phyloP scores from a whole-genome alignment of 164 flowering plant species.

The Stephania yunnanensis region DNA sequence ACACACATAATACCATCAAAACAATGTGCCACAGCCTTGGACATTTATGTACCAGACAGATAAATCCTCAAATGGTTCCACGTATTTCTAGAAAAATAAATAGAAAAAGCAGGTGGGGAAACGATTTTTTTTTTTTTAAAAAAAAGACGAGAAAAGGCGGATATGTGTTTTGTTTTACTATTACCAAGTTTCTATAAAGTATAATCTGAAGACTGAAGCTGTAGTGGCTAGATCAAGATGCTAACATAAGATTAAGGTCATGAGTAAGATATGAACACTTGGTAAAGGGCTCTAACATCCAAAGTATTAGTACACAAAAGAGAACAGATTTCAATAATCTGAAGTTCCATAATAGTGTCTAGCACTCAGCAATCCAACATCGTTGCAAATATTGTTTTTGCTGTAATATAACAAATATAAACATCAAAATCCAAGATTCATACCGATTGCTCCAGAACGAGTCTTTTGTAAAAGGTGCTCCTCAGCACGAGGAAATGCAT shows the following conservation, averaged over 20 bases:
- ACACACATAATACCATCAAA: too few relatives aligned
- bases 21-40: too few relatives aligned
- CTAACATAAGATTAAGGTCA: background rate
- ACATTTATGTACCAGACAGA: too few relatives aligned
- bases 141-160: too few relatives aligned
- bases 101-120: too few relatives aligned
- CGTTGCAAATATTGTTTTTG: background rate
- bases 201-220: background rate
- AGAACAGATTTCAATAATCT: background rate
- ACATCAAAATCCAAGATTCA: background rate
- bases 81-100: too few relatives aligned
- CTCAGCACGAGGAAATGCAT: conserved; percentile 98
- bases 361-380: background rate
- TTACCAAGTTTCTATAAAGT: too few relatives aligned
- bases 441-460: conserved; percentile 90
- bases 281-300: background rate
- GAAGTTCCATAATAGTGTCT: background rate
- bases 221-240: background rate
- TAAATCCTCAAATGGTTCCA: too few relatives aligned
- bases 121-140: too few relatives aligned
- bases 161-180: too few relatives aligned
- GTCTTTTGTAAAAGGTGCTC: conserved; percentile 93
- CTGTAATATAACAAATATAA: background rate
- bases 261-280: background rate
- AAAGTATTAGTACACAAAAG: background rate